Evolutionary conservation across 2,329 filamentous ascomycete genomes (phyloP).

Genomic region (Fusarium marasasianum): DNA sequence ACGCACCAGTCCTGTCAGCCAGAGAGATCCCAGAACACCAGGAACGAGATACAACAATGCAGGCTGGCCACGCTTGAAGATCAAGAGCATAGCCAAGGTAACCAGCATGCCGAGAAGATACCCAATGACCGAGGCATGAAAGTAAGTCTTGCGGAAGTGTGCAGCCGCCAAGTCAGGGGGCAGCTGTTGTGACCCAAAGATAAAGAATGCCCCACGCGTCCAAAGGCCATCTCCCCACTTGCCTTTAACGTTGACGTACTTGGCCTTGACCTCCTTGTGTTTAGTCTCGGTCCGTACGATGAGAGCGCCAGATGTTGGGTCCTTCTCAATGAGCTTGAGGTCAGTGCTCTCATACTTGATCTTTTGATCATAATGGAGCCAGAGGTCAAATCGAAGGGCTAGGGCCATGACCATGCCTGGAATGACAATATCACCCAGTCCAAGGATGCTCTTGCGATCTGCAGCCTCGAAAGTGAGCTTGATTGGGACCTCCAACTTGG

Average conservation of each 20-base stretch:
- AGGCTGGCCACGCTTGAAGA: conserved; percentile 85
- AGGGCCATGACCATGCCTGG: conserved; percentile 91
- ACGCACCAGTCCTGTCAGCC: conserved; percentile 75
- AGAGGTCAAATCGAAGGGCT: conserved; percentile 90
- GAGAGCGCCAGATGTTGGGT: conserved; percentile 46
- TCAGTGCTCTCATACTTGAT: conserved; percentile 57
- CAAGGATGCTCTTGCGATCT: conserved; percentile 81
- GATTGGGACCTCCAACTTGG: conserved; percentile 88
- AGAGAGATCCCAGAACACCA: conserved; percentile 78
- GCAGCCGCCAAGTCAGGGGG: conserved; percentile 51
- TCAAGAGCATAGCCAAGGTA: conserved; percentile 79
- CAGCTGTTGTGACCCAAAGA: conserved; percentile 36
- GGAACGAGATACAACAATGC: conserved; percentile 93
- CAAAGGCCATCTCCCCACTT: conserved; percentile 88
- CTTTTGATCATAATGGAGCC: conserved; percentile 79
- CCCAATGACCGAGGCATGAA: conserved; percentile 77
- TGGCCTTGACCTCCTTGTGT: conserved; percentile 60
- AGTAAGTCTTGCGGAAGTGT: conserved; percentile 84
- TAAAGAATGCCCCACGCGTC: conserved; percentile 57
- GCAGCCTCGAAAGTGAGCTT: conserved; percentile 82
- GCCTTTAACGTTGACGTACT: conserved; percentile 69
- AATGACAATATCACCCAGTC: conserved; percentile 92
- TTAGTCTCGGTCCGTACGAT: conserved; percentile 51
- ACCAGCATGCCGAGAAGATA: conserved; percentile 81
- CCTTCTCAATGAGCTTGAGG: conserved; percentile 48